Conservation (phyloP, 192 early-diverging fungal species). For the Backusella westeae region DNA sequence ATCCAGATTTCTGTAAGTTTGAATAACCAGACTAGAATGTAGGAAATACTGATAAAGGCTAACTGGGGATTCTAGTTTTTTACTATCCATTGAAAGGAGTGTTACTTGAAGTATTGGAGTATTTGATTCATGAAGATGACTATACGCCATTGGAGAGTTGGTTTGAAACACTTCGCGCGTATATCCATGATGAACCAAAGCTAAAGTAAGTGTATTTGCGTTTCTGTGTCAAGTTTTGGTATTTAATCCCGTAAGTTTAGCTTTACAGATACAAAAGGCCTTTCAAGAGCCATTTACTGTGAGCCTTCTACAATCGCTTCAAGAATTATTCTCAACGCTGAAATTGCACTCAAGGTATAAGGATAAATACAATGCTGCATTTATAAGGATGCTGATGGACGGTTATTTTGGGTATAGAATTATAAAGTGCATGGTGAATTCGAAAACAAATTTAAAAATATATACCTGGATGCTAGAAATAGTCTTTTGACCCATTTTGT, state of each 20-base stretch:
- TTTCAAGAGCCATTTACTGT: not conserved
- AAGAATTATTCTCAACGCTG: not conserved
- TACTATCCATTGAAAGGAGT: not conserved
- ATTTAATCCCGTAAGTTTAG: not conserved
- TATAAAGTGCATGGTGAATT: not conserved
- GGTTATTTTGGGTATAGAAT: not conserved
- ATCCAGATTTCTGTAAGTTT: conserved; percentile 11
- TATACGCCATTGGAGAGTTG: not conserved
- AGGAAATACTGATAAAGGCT: not conserved
- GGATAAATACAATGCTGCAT: not conserved
- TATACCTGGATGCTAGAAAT: not conserved
- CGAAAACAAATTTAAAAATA: not conserved
- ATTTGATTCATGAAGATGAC: conserved; percentile 10
- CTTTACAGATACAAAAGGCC: not conserved
- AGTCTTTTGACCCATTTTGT: not conserved
- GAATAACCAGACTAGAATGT: not conserved
- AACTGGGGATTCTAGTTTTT: not conserved
- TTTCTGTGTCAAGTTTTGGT: not conserved
- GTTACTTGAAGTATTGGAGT: conserved; percentile 8
- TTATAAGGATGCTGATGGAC: not conserved
- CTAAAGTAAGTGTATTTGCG: not conserved
- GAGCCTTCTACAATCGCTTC: not conserved
- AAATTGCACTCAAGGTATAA: not conserved
- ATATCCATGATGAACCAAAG: not conserved
- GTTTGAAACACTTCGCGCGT: not conserved